phyloP scores from a whole-genome alignment of 257 asterid species.

The Nicotiana attenuata region DNA sequence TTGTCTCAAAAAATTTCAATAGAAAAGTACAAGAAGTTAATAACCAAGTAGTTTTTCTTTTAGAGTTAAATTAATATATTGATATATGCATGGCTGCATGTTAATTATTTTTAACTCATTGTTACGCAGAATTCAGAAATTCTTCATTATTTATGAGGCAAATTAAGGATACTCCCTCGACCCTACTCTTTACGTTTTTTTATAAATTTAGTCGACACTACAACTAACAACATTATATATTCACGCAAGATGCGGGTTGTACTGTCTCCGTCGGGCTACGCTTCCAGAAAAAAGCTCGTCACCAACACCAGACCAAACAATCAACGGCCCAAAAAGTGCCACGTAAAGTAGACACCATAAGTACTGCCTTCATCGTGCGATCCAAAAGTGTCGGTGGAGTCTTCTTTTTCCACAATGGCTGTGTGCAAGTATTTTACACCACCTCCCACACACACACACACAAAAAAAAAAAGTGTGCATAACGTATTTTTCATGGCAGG shows the following conservation, averaged over 20 bases:
- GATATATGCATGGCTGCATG: not conserved
- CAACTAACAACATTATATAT: not conserved
- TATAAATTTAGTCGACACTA: not conserved
- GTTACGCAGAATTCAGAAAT: not conserved
- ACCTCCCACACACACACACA: too few species aligned
- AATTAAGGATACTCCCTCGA: not conserved
- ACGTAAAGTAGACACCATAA: not conserved
- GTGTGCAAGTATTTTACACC: not conserved
- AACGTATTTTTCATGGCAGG: not conserved
- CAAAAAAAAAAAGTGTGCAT: not conserved
- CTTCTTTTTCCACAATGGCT: not conserved
- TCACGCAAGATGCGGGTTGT: not conserved
- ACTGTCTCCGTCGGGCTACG: not conserved
- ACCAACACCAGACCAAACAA: not conserved
- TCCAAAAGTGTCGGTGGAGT: constrained; percentile 6
- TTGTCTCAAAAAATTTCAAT: not conserved
- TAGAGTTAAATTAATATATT: not conserved
- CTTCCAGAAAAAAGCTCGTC: not conserved
- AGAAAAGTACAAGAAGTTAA: not conserved
- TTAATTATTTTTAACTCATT: not conserved
- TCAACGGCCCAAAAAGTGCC: not conserved
- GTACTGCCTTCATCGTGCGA: not conserved
- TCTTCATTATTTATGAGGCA: not conserved
- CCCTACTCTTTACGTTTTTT: not conserved
- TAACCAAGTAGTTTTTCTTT: not conserved